A percentile compares a stretch with the other conserved stretches of the same genome.
Evolutionary conservation across 495 filamentous ascomycete species (phyloP).

Genomic region (Penicillium samsonianum): DNA sequence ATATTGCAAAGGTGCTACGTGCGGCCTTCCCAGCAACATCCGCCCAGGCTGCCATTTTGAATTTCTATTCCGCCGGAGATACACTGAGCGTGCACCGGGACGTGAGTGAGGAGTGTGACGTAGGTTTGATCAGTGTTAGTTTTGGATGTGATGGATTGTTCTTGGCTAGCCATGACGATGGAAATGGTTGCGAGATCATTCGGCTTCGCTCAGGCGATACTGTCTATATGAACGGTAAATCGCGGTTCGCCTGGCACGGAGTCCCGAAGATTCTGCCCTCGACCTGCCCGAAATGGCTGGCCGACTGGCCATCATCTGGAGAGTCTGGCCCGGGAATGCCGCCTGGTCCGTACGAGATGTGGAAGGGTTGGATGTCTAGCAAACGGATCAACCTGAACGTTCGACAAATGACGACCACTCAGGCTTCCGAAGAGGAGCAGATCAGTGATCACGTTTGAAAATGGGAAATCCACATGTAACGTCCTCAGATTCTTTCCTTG

Average conservation of each 20-base stretch:
- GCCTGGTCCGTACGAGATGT: conserved; percentile 51
- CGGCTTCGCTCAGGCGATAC: conserved; percentile 77
- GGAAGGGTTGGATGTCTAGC: conserved; percentile 80
- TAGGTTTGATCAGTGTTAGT: conserved; percentile 77
- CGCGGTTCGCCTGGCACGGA: conserved; percentile 90
- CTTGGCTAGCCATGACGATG: conserved; percentile 45
- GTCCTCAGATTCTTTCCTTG: not conserved
- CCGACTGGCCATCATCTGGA: conserved; percentile 68
- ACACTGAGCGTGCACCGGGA: conserved; percentile 87
- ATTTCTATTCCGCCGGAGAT: conserved; percentile 85
- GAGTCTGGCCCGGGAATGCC: conserved; percentile 27
- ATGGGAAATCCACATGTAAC: not conserved
- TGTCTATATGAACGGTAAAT: conserved; percentile 76
- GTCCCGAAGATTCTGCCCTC: conserved; percentile 77
- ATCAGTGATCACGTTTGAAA: not conserved
- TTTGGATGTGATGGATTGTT: conserved; percentile 89
- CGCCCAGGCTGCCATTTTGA: conserved; percentile 87
- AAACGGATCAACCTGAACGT: conserved; percentile 92
- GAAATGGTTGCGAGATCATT: conserved; percentile 56
- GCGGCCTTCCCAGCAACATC: conserved; percentile 68
- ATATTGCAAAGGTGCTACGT: conserved; percentile 65
- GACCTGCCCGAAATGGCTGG: conserved; percentile 75
- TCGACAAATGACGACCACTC: conserved; percentile 71
- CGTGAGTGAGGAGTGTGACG: conserved; percentile 76
- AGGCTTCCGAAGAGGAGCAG: not conserved